Percentiles rank a stretch among this genome's conserved stretches.
phyloP scores from a whole-genome alignment of 345 rosid species.

The Sapria himalayana region DNA sequence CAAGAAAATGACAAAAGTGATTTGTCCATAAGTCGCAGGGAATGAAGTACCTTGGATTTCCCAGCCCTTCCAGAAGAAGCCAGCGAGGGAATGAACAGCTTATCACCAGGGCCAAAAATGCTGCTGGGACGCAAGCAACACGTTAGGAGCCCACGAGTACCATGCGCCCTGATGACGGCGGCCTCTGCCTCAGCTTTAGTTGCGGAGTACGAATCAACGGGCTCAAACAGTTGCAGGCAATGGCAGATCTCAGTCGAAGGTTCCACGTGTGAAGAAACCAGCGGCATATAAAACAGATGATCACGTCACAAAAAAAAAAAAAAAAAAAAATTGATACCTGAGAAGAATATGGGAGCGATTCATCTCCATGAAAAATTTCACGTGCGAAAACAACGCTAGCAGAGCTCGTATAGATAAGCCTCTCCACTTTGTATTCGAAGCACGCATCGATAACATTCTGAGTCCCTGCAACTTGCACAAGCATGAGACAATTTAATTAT shows the following conservation, averaged over 20 bases:
- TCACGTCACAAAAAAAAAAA: background rate
- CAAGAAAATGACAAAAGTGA: no score
- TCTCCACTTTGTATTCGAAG: constrained; percentile 47
- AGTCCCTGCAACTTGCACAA: constrained; percentile 26
- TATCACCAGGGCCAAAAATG: constrained; percentile 93
- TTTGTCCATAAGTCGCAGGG: no score
- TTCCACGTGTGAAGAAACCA: background rate
- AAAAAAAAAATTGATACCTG: constrained; percentile 20
- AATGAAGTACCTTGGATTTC: constrained; percentile 83
- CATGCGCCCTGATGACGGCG: constrained; percentile 46
- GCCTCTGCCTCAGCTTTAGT: constrained; percentile 87
- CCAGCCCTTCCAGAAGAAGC: constrained; percentile 74
- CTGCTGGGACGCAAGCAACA: constrained; percentile 88
- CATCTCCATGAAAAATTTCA: constrained; percentile 42
- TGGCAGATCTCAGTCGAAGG: background rate
- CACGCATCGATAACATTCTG: constrained; percentile 76
- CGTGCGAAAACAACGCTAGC: constrained; percentile 71
- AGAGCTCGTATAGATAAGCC: constrained; percentile 84
- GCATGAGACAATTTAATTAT: no score
- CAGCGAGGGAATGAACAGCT: constrained; percentile 61
- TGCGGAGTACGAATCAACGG: constrained; percentile 67
- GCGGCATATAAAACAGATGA: background rate
- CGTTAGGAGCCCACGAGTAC: constrained; percentile 55
- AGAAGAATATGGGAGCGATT: constrained; percentile 44
- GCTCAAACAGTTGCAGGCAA: constrained; percentile 23